Evolutionary conservation across 1,139 yeast species (phyloP), one percentile per base, ranked within the genome.

Genomic region (Zygosaccharomyces sapae): DNA sequence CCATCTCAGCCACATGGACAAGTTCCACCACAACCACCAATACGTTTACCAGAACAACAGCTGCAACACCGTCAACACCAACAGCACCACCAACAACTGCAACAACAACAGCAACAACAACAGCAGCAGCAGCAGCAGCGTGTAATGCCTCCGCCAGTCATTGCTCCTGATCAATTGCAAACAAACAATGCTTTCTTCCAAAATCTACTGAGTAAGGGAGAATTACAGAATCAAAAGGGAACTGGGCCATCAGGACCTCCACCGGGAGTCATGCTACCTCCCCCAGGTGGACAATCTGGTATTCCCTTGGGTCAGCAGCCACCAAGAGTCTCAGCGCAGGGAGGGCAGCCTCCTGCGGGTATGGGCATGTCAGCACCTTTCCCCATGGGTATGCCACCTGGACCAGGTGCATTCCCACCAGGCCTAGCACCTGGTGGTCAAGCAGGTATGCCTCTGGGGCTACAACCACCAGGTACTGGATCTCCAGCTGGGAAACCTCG

Each of bases 401-500:
- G 57, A 33, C 50, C 54, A 22, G 55, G 58, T 42, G 52, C 53
- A 44, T 59, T 54, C 46, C 65, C 59, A 33, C 59, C 60, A 27
- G 31, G 31, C 31, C 56, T 70, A 25, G 66, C 67, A 33, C 58
- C 58, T 47, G 63, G 52, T 33, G 48, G 57, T 12, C 66, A 16
- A 16, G 16, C 16, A 16, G 16, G 16, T 16, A 16, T 16, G 16
- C 16, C 16, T 16, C 16, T 16, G 16, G 16, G 16, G 16, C 16
- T 16, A 16, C 16, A 68, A 33, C 69, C 52, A 50, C 53, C 47
- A n/a, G 33, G 46, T 20, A 47, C 49, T 34, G 45, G 33, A 25
- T 67, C 67, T 33, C 59, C 58, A 47, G 63, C 52, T 34, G 49
- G 56, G 16, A 66, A 68, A 35, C 70, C 52, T 24, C 44, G 46